Percentiles rank a stretch among this genome's conserved stretches.
Conservation (phyloP, 1,284 basidiomycete genomes). For the Ustilago curta region DNA sequence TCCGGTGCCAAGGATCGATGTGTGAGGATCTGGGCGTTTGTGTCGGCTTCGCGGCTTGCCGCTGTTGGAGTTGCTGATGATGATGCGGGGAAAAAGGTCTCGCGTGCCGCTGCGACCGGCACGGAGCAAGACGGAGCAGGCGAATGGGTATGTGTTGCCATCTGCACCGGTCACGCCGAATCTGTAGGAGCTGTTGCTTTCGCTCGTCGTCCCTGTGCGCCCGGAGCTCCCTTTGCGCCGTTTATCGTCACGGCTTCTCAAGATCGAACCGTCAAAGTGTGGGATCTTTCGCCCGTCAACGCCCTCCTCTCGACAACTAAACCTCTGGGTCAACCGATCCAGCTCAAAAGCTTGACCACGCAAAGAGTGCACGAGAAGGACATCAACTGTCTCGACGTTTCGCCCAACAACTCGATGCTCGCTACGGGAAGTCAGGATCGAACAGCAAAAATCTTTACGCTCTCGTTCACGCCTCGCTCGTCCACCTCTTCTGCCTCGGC, state of each 20-base stretch:
- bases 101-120: neutral
- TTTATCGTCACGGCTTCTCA: slow-evolving; percentile 88
- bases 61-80: neutral
- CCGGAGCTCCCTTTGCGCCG: slow-evolving; percentile 32
- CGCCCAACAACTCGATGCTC: slow-evolving; percentile 88
- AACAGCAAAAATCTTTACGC: slow-evolving; percentile 88
- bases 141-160: slow-evolving; percentile 82
- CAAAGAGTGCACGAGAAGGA: slow-evolving; percentile 97
- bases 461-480: slow-evolving; percentile 74
- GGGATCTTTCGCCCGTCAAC: slow-evolving; percentile 75
- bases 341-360: slow-evolving; percentile 85
- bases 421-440: slow-evolving; percentile 96
- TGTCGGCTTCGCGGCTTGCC: slow-evolving; percentile 61
- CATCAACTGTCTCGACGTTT: slow-evolving; percentile 94
- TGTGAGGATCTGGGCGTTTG: slow-evolving; percentile 80
- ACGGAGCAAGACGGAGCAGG: slow-evolving; percentile 54
- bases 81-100: slow-evolving; percentile 19
- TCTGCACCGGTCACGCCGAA: slow-evolving; percentile 94
- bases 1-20: slow-evolving; percentile 93
- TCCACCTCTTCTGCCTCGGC: slow-evolving; percentile 57
- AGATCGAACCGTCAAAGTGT: slow-evolving; percentile 97
- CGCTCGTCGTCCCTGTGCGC: slow-evolving; percentile 40
- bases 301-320: slow-evolving; percentile 13
- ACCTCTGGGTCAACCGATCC: slow-evolving; percentile 12
- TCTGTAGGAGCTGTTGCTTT: slow-evolving; percentile 91